A percentile compares a stretch with the other conserved stretches of the same genome.
phyloP scores from a whole-genome alignment of 2,329 filamentous ascomycete species.

The Penicillium hordei region DNA sequence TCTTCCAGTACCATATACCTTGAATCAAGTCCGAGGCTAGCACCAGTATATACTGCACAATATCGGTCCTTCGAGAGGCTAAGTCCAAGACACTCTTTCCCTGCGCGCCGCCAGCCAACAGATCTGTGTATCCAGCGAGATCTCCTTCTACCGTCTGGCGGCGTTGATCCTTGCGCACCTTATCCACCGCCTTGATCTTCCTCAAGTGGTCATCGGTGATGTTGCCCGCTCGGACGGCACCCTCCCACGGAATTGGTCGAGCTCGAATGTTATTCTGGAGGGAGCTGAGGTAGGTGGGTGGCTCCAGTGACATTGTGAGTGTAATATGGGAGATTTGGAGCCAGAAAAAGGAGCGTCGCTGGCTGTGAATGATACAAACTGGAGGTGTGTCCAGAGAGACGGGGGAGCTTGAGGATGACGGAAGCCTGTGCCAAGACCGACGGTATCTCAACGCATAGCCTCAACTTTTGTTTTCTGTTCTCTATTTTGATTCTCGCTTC shows the following conservation, averaged over 20 bases:
- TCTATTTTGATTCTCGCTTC: background rate
- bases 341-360: slow-evolving; percentile 10
- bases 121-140: slow-evolving; percentile 71
- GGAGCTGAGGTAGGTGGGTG: slow-evolving; percentile 81
- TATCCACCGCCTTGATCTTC: slow-evolving; percentile 95
- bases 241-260: slow-evolving; percentile 96
- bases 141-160: slow-evolving; percentile 78
- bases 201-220: slow-evolving; percentile 91
- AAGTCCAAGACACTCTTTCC: slow-evolving; percentile 78
- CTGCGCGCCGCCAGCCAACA: slow-evolving; percentile 70
- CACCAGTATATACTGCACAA: slow-evolving; percentile 93
- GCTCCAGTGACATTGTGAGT: slow-evolving; percentile 78
- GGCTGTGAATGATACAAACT: slow-evolving; percentile 6
- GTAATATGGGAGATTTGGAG: slow-evolving; percentile 11
- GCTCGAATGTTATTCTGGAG: slow-evolving; percentile 96
- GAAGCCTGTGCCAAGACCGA: slow-evolving; percentile 28
- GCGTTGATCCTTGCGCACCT: slow-evolving; percentile 88
- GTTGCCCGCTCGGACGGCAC: slow-evolving; percentile 86
- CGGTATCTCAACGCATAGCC: slow-evolving; percentile 14
- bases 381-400: slow-evolving; percentile 17
- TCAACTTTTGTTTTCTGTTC: slow-evolving; percentile 7
- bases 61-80: slow-evolving; percentile 80
- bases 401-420: slow-evolving; percentile 27
- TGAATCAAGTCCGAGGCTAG: slow-evolving; percentile 84
- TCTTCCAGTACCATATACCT: slow-evolving; percentile 52